Conservation (phyloP, 192 early-diverging fungal species). For the Backusella mclennaniae region DNA sequence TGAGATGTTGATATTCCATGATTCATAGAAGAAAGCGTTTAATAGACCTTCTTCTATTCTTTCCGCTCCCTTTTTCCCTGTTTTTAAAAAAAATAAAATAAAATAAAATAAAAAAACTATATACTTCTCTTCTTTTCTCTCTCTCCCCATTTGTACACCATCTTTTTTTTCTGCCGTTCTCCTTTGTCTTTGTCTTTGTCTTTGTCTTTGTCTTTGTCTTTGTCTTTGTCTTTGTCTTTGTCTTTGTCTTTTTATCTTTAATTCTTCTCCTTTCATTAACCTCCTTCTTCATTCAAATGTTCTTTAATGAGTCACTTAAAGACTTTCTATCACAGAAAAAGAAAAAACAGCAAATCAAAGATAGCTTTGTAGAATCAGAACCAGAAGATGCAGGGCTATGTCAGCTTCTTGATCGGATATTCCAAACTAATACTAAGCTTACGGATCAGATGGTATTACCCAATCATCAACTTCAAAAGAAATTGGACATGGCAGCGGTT, state of each 20-base stretch:
- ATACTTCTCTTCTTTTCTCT: background rate
- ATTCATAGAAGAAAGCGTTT: background rate
- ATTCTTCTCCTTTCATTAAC: background rate
- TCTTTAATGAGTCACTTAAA: background rate
- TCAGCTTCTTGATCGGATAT: background rate
- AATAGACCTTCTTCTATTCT: background rate
- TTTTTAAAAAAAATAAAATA: background rate
- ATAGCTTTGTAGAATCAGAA: background rate
- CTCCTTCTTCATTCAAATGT: background rate
- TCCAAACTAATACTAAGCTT: background rate
- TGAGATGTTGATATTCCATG: background rate
- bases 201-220: no score
- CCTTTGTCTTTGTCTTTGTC: no score
- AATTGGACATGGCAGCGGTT: background rate
- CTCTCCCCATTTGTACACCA: no score
- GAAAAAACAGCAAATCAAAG: background rate
- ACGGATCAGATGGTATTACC: background rate
- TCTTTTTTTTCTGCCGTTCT: no score
- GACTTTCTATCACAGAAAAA: background rate
- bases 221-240: no score
- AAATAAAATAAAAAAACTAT: no score
- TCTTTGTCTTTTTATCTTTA: background rate
- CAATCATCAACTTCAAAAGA: background rate
- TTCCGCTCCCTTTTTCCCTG: background rate
- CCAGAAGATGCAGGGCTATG: background rate